Conservation (phyloP, 2,329 filamentous ascomycete genomes). For the Elsinoe batatas region DNA sequence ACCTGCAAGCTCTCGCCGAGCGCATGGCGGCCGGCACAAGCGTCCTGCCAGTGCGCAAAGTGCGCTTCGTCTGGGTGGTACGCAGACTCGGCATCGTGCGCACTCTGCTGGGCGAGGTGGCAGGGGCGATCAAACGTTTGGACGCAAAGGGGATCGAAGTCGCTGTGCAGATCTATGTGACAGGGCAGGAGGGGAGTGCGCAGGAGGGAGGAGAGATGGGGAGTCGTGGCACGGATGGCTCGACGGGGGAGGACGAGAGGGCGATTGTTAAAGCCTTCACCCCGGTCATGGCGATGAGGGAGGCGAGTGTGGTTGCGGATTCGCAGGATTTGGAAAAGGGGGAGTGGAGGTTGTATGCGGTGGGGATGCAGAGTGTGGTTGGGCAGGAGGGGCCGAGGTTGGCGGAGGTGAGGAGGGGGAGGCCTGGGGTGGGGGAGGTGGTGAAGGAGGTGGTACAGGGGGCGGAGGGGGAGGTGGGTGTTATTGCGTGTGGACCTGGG, state of each 20-base stretch:
- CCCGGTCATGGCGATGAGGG: conserved; percentile 2
- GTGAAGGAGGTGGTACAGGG: conserved; percentile 18
- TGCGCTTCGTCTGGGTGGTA: conserved; percentile 23
- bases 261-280: conserved; percentile 1
- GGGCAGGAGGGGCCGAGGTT: not conserved
- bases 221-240: conserved; percentile 1
- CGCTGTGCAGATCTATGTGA: conserved; percentile 20
- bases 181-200: not conserved
- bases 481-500: conserved; percentile 20
- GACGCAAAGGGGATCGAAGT: conserved; percentile 17
- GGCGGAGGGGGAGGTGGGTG: conserved; percentile 20
- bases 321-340: conserved; percentile 2
- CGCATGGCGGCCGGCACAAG: conserved; percentile 15
- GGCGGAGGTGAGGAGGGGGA: conserved; percentile 18
- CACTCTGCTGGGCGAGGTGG: conserved; percentile 20
- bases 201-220: not conserved
- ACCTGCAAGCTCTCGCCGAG: conserved; percentile 22
- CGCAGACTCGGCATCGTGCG: conserved; percentile 18
- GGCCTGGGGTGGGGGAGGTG: conserved; percentile 17
- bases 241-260: not conserved
- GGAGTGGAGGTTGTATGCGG: not conserved
- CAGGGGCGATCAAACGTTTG: conserved; percentile 17
- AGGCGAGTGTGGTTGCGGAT: conserved; percentile 1
- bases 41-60: conserved; percentile 18
- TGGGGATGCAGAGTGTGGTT: not conserved